A percentile compares a stretch with the other conserved stretches of the same genome.
Conservation (phyloP, 495 filamentous ascomycete species). For the Chaetomium fimeti region DNA sequence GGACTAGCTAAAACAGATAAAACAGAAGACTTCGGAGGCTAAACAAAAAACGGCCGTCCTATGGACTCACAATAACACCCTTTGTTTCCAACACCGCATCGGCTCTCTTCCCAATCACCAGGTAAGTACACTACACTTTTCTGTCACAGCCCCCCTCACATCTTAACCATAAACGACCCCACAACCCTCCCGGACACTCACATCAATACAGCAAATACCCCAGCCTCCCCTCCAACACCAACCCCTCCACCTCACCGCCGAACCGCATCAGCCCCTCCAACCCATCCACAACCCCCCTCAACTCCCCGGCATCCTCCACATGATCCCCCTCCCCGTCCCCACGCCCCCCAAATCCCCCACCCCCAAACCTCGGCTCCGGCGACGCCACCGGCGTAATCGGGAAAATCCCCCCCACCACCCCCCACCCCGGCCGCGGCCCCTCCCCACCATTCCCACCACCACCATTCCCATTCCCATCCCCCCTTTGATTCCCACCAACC, state of each 20-base stretch:
- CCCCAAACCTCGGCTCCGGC: constrained; percentile 25
- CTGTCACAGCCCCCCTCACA: no score
- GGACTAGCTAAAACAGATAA: no score
- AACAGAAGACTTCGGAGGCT: no score
- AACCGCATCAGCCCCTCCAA: constrained; percentile 25
- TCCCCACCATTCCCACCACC: background rate
- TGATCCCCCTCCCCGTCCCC: constrained; percentile 2
- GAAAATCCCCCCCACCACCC: constrained; percentile 3
- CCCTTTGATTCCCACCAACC: background rate
- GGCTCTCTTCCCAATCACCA: no score
- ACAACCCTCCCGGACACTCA: background rate
- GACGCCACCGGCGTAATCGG: constrained; percentile 31
- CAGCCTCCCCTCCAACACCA: constrained; percentile 30
- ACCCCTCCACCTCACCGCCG: constrained; percentile 24
- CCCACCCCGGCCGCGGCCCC: background rate
- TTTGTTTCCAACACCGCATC: no score
- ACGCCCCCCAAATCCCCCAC: background rate
- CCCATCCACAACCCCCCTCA: constrained; percentile 20
- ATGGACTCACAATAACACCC: no score
- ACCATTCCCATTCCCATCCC: background rate
- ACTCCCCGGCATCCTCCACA: constrained; percentile 20
- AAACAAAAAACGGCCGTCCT: no score
- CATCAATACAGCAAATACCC: constrained; percentile 29
- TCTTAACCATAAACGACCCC: background rate
- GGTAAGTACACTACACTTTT: no score